phyloP scores from a whole-genome alignment of 768 basidiomycete species.

The Trametes maxima region DNA sequence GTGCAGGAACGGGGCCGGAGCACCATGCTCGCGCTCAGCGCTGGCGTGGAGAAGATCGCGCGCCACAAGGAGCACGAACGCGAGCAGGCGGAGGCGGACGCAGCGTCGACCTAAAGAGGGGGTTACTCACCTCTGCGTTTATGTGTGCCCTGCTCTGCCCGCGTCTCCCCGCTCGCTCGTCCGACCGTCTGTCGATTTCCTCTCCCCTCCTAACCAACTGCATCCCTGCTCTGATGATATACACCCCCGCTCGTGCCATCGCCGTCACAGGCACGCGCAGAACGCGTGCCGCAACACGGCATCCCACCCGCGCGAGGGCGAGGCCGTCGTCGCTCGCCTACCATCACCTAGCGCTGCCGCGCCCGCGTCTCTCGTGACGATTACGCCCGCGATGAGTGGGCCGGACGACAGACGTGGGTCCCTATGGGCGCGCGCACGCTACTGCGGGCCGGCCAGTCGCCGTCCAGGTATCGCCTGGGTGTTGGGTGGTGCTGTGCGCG shows the following conservation, averaged over 20 bases:
- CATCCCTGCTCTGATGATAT: conserved; percentile 12
- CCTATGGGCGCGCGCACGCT: conserved; percentile 3
- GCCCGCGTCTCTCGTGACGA: neutral
- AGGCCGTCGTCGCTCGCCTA: neutral
- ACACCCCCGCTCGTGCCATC: neutral
- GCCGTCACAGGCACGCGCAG: conserved; percentile 15
- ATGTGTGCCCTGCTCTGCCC: neutral
- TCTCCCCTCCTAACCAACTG: neutral
- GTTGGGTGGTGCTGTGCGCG: too few species aligned
- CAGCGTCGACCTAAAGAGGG: conserved; percentile 1
- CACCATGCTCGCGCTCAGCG: conserved; percentile 34
- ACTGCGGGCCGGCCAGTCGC: neutral
- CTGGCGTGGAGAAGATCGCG: conserved; percentile 55
- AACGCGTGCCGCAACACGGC: conserved; percentile 12
- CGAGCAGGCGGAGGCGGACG: conserved; percentile 5
- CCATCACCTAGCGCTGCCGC: conserved; percentile 5
- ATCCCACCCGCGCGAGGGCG: conserved; percentile 1
- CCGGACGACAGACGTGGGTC: conserved; percentile 11
- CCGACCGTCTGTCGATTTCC: neutral
- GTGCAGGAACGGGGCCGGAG: conserved; percentile 20
- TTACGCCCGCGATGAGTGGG: conserved; percentile 1
- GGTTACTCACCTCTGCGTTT: neutral
- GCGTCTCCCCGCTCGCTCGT: neutral
- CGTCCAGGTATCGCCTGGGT: neutral
- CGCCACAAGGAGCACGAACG: conserved; percentile 38